These are phyloP conservation scores for Panaeolus cyanescens DNA, from an alignment of 768 basidiomycete genomes.

Conservation along the genomic window DNA sequence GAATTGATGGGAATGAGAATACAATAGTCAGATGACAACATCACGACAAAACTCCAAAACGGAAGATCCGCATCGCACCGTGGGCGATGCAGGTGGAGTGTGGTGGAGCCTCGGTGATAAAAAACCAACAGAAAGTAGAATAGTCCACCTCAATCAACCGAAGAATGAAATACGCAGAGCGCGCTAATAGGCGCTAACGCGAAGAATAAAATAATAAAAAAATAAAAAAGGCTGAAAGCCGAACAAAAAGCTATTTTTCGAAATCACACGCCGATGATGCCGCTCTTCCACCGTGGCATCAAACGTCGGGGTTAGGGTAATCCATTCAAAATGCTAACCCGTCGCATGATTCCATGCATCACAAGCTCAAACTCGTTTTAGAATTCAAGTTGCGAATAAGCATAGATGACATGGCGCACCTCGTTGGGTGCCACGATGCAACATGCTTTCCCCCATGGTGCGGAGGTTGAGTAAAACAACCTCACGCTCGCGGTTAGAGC, in stretches of 20 bases:
- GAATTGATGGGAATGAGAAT: background rate
- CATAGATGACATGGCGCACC: background rate
- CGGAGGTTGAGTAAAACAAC: too few species aligned
- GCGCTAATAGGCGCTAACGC: background rate
- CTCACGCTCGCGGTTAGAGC: background rate
- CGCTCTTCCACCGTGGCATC: background rate
- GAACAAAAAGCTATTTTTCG: background rate
- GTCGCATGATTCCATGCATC: background rate
- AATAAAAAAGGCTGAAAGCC: background rate
- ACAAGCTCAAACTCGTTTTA: slow-evolving; percentile 1
- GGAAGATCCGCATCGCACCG: background rate
- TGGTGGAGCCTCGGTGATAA: background rate
- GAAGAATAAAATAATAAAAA: background rate
- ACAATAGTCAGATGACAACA: background rate
- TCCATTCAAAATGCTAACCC: background rate
- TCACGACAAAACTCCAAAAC: background rate
- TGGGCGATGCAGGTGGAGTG: background rate
- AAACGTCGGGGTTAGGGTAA: background rate
- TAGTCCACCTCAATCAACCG: background rate
- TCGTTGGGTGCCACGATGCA: background rate
- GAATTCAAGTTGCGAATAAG: background rate
- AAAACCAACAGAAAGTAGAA: background rate
- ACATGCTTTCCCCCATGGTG: too few species aligned
- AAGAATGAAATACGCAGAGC: too few species aligned
- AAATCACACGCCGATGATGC: too few species aligned